phyloP scores from a whole-genome alignment of 2,329 filamentous ascomycete genomes.

The Hirsutella minnesotensis region DNA sequence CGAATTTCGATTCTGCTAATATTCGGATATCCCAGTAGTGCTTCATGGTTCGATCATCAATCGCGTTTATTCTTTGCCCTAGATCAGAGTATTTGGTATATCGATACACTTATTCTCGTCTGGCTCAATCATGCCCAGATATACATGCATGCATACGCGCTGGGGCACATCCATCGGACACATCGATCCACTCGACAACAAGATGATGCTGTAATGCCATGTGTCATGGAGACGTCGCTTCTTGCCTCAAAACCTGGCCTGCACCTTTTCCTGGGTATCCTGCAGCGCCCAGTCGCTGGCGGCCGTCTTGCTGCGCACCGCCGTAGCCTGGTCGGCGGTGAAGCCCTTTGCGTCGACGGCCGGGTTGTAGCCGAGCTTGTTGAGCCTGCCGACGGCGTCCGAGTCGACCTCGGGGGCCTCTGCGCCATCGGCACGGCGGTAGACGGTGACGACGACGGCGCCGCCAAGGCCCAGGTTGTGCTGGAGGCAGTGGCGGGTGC shows the following conservation, averaged over 20 bases:
- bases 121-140: too few species aligned
- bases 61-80: too few species aligned
- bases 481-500: constrained; percentile 66
- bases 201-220: too few species aligned
- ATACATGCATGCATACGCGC: too few species aligned
- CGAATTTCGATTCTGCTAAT: too few species aligned
- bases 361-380: constrained; percentile 77
- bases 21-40: too few species aligned
- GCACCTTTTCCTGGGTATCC: constrained; percentile 37
- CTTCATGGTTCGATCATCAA: too few species aligned
- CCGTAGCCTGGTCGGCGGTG: constrained; percentile 60
- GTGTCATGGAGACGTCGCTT: too few species aligned
- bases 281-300: constrained; percentile 65
- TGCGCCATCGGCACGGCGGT: constrained; percentile 70
- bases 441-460: constrained; percentile 82
- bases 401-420: constrained; percentile 47
- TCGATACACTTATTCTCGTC: too few species aligned
- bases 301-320: constrained; percentile 56
- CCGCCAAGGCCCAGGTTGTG: constrained; percentile 91
- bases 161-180: too few species aligned
- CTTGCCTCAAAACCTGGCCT: constrained; percentile 1
- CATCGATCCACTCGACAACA: too few species aligned
- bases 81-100: too few species aligned
- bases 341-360: constrained; percentile 84
- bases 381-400: constrained; percentile 52